Base-by-base conservation (phyloP, 2,329 filamentous ascomycete species). In the Pestalotiopsis sp. region DNA sequence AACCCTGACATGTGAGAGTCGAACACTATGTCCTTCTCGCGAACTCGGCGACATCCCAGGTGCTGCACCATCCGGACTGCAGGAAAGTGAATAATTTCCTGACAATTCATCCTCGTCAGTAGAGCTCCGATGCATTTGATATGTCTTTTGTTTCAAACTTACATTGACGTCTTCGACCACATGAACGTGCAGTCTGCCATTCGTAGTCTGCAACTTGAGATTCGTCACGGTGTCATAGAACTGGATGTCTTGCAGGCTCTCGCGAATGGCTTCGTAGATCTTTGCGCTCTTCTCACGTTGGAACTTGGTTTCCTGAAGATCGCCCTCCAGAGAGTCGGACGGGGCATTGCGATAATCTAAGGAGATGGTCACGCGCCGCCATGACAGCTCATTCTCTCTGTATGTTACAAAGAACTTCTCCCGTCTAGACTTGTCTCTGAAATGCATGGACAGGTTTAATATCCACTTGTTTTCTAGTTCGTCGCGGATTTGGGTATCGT, bases 401-500 rank as follows among this genome's bases (percentile, higher is more conserved):
- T 93, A 99, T 0, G 96, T 98, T 71, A 99, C 91, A 79, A 98
- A 99, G 83, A 98, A 98, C 80, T 99, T 99, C 80, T 99, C 96
- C 58, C 95, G 89, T 74, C 93, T 93, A 13, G 95, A 97, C 75
- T 92, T 91, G 81, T 99, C 96, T 69, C 95, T 90, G 80, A 98
- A 99, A 80, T 97, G 94, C 96, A 99, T 98, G 81, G 94, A 98
- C 70, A 98, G 87, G 77, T 99, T 99, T 73, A 99, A 85, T 70
- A 99, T 98, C 96, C 96, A 99, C 76, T 89, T 91, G 70, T 86
- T 89, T 76, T 98, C 94, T 67, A 98, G 86, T 80, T 98, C 95
- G 71, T 93, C 89, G 72, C 92, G 89, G 72, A 97, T 87, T 74
- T 89, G 84, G 66, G 85, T 83, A 66, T 92, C 89, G 75, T 92